Evolutionary conservation across 441 rosid species (phyloP), one percentile per base, ranked within the genome.

Genomic region (Jatropha multifida): DNA sequence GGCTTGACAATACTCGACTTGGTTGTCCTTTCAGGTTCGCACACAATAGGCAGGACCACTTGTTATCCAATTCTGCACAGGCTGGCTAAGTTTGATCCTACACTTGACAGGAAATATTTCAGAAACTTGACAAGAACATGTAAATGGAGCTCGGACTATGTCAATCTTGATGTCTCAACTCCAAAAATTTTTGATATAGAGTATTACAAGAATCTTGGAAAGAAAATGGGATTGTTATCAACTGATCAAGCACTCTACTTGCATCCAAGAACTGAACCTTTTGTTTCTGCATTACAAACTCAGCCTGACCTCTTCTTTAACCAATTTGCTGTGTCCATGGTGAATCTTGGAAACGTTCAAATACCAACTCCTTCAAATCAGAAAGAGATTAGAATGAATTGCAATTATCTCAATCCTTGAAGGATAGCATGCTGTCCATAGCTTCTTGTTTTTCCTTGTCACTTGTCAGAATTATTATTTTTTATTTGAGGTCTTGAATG

Each of bases 11-110:
- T 82, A 9, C 85, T 88, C 1, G 92, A 86, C 79, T 56, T 88
- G 80, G 90, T 88, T 26, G 75, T 81, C 5, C 86, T 86, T 17
- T 86, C 90, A 51, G 88, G 90, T 20, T 72, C 90, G 3, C 92
- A 88, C 72, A 88, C 92, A 4, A 85, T 86, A 3, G 90, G 92
- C 0, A 80, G 90, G 32, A 75, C 79, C 77, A 77, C 78, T 6
- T 84, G 92, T 80, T 18, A 65, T 5, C 37, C 86, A 4, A 46
- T 86, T 58, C 76, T 77, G 26, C 51, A 81, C n/a, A 75, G 92
- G 68, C 74, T 88, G 32, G 70, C 60, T 20, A 77, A 72, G 42
- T 71, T 82, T 6, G 88, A 84, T 68, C 84, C 81, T 18, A 55
- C 82, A 14, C 68, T 86, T 10, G 79, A 86, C 77, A 41, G 20